A percentile compares a stretch with the other conserved stretches of the same genome.
phyloP scores from a whole-genome alignment of 2,329 filamentous ascomycete genomes.

The Aspergillus arachidicola region DNA sequence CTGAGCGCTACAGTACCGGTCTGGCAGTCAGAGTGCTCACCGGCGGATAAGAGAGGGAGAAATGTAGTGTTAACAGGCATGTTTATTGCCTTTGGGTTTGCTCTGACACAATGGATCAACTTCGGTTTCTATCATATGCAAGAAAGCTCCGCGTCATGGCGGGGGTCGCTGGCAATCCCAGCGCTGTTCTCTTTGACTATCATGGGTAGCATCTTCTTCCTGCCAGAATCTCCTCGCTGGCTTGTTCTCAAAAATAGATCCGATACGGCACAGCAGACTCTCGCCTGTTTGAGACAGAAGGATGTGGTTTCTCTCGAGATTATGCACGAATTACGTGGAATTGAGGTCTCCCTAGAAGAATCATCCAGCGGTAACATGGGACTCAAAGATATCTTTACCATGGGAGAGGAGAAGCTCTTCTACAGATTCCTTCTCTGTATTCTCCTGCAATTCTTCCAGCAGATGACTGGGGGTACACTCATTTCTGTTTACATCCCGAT shows the following conservation, averaged over 20 bases:
- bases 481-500: slow-evolving; percentile 45
- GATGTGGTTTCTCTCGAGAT: slow-evolving; percentile 39
- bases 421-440: slow-evolving; percentile 52
- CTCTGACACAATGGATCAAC: slow-evolving; percentile 50
- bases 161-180: slow-evolving; percentile 42
- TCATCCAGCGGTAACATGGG: slow-evolving; percentile 44
- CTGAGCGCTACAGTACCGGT: slow-evolving; percentile 49
- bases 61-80: slow-evolving; percentile 37
- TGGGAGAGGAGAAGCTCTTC: slow-evolving; percentile 52
- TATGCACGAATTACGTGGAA: slow-evolving; percentile 49
- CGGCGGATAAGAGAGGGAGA: slow-evolving; percentile 22
- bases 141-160: slow-evolving; percentile 36
- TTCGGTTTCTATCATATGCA: slow-evolving; percentile 40
- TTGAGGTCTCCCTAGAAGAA: slow-evolving; percentile 49
- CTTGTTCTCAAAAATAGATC: slow-evolving; percentile 28
- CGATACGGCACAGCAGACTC: slow-evolving; percentile 26
- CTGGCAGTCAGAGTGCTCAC: slow-evolving; percentile 40
- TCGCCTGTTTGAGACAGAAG: slow-evolving; percentile 19
- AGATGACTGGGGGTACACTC: slow-evolving; percentile 36
- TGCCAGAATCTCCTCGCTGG: slow-evolving; percentile 42
- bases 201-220: slow-evolving; percentile 28
- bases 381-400: slow-evolving; percentile 55
- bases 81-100: slow-evolving; percentile 47
- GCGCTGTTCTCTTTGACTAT: slow-evolving; percentile 32
- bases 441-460: slow-evolving; percentile 52